Evolutionary conservation across 75 land plant species (phyloP), one percentile per base, ranked within the genome.

Genomic region (Cupressus sempervirens): DNA sequence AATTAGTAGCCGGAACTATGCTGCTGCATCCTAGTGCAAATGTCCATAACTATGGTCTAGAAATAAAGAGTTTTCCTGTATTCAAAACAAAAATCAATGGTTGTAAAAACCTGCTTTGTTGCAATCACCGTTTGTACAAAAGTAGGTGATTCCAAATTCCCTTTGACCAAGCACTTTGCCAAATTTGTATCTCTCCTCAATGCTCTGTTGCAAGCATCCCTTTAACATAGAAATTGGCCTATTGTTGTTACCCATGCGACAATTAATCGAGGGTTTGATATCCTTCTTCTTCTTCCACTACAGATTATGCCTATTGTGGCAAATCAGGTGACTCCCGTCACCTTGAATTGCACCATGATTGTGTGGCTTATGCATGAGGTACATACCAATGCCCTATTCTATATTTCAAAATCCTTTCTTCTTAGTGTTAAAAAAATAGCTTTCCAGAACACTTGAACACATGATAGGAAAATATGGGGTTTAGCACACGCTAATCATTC

Each of bases 111-210:
- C 48, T 45, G 7, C 30, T 70, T 29, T 35, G 7, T 30, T 32
- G 74, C 35, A 70, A 30, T 70, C 34, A 70, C 34, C 74, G 74
- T 70, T 20, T 58, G n/a, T 18, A 29, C 13, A 30, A 68, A 70
- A 70, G 11, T 35, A 70, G 38, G 94, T 93, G 70, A 93, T 89
- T 35, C 94, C 94, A 85, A 93, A 93, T 87, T 93, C 93, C 41
- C 94, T 93, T 29, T 93, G 86, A 14, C 94, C 94, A 18, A 93
- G 90, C 86, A 92, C 93, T 46, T 88, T 83, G 34, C 91, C 94
- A 53, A 93, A 68, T 10, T 68, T 54, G 62, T 88, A 91, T 83
- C 85, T 88, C 62, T 91, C 91, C 53, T 86, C 89, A 82, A 91
- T 90, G 68, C 75, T 53, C 38, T 46, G 80, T 29, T 77, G 45